Base-by-base conservation (phyloP, 306 rosid species). In the Cicer bijugum region DNA sequence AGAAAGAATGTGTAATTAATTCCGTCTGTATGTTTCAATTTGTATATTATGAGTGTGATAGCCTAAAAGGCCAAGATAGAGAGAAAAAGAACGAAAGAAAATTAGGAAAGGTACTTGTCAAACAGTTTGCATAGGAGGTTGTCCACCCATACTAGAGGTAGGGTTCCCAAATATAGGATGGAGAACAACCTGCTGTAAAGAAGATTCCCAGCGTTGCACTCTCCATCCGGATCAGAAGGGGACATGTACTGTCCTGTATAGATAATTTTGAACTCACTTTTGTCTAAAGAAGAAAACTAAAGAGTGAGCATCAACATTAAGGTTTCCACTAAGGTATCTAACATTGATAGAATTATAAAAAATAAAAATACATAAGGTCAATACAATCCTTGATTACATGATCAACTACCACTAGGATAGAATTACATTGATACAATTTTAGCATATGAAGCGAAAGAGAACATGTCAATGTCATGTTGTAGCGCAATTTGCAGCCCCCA, bases 211-310 rank as follows among this genome's bases (percentile, higher is more conserved):
- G n/a, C 99, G 99, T 78, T 94, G 99, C 79, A 94, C 99, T 82
- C 99, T 91, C 99, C 99, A 94, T 94, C 99, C 8, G 99, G 99
- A 86, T 94, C 99, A 82, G 89, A 94, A 23, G 99, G 99, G 65
- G 99, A 94, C 99, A 94, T 94, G 85, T 94, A 94, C 76, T 94
- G 99, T 59, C 99, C 99, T 94, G 97, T 74, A 86, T 28, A 76
- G 12, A 60, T 69, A 65, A 82, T 81, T 57, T n/a, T n/a, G n/a
- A n/a, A n/a, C n/a, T n/a, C n/a, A n/a, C n/a, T n/a, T n/a, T n/a
- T n/a, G n/a, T n/a, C n/a, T n/a, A n/a, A n/a, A n/a, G n/a, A n/a
- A n/a, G n/a, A n/a, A n/a, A n/a, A n/a, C n/a, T n/a, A n/a, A n/a
- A n/a, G n/a, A n/a, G n/a, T n/a, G n/a, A n/a, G n/a, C n/a, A n/a